A percentile compares a stretch with the other conserved stretches of the same genome.
Conservation (phyloP, 1,139 yeast species). For the Yamadazyma siamensis region DNA sequence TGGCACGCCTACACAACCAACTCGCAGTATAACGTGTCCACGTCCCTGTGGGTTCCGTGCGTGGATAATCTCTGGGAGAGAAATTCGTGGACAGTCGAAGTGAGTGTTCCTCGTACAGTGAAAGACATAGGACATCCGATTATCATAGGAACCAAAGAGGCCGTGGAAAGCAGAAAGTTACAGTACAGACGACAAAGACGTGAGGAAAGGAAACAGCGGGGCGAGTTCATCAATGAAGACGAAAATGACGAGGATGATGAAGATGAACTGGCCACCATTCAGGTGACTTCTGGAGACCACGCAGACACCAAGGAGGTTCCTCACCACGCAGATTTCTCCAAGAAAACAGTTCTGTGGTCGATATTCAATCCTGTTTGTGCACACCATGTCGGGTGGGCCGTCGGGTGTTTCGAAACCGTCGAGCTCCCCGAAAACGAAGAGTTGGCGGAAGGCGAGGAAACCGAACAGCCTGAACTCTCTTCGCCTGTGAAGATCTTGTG, state of each 20-base stretch:
- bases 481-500: slow-evolving; percentile 55
- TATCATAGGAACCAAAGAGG: slow-evolving; percentile 34
- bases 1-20: slow-evolving; percentile 92
- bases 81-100: slow-evolving; percentile 88
- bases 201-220: slow-evolving; percentile 9
- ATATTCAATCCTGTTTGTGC: slow-evolving; percentile 86
- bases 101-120: slow-evolving; percentile 77
- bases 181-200: slow-evolving; percentile 15
- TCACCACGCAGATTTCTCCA: slow-evolving; percentile 57
- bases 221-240: slow-evolving; percentile 19
- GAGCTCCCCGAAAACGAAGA: slow-evolving; percentile 44
- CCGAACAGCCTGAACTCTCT: slow-evolving; percentile 35
- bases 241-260: slow-evolving; percentile 47
- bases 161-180: slow-evolving; percentile 14
- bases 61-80: slow-evolving; percentile 86
- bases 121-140: slow-evolving; percentile 61
- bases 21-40: slow-evolving; percentile 71
- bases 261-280: slow-evolving; percentile 51
- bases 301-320: slow-evolving; percentile 47
- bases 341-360: slow-evolving; percentile 76
- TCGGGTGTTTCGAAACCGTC: slow-evolving; percentile 76
- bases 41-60: slow-evolving; percentile 97
- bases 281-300: slow-evolving; percentile 77
- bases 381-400: slow-evolving; percentile 95
- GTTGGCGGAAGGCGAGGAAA: slow-evolving; percentile 29